Evolutionary conservation across 2,329 filamentous ascomycete genomes (phyloP).

Genomic region (Sporothrix mexicana): DNA sequence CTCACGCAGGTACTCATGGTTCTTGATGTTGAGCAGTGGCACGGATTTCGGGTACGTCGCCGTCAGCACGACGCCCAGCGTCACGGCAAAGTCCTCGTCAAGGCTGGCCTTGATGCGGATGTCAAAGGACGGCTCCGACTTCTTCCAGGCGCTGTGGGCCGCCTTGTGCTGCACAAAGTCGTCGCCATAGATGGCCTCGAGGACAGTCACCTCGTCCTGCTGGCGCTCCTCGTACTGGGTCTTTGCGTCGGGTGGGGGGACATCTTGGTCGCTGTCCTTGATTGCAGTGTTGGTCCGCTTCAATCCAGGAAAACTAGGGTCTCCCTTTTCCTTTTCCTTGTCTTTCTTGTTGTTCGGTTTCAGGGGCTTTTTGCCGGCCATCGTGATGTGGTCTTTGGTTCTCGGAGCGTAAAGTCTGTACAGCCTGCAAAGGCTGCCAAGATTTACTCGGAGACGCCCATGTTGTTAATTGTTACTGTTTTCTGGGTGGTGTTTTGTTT

Average conservation of each 20-base stretch:
- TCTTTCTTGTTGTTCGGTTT: slow-evolving; percentile 46
- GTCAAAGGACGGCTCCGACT: slow-evolving; percentile 82
- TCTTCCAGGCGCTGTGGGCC: slow-evolving; percentile 83
- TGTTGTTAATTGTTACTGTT: slow-evolving; percentile 21
- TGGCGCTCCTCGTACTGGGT: slow-evolving; percentile 83
- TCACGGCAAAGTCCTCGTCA: slow-evolving; percentile 72
- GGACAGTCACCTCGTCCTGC: slow-evolving; percentile 82
- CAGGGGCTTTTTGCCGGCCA: slow-evolving; percentile 62
- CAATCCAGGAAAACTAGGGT: slow-evolving; percentile 58
- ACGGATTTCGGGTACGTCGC: slow-evolving; percentile 89
- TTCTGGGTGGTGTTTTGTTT: not conserved
- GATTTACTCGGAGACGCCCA: slow-evolving; percentile 57
- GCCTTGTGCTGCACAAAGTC: slow-evolving; percentile 79
- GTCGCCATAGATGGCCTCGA: slow-evolving; percentile 87
- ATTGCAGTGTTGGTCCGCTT: slow-evolving; percentile 41
- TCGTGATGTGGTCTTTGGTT: slow-evolving; percentile 44
- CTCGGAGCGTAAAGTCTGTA: slow-evolving; percentile 42
- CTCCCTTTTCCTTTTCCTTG: slow-evolving; percentile 43
- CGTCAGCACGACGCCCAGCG: slow-evolving; percentile 79
- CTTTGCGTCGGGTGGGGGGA: slow-evolving; percentile 45
- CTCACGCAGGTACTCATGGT: slow-evolving; percentile 68
- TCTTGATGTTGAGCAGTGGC: slow-evolving; percentile 73
- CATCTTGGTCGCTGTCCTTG: not conserved
- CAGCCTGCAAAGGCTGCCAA: slow-evolving; percentile 58
- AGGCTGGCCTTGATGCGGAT: slow-evolving; percentile 76